Evolutionary conservation across 2,329 filamentous ascomycete species (phyloP).

Genomic region (Colletotrichum paranaense): DNA sequence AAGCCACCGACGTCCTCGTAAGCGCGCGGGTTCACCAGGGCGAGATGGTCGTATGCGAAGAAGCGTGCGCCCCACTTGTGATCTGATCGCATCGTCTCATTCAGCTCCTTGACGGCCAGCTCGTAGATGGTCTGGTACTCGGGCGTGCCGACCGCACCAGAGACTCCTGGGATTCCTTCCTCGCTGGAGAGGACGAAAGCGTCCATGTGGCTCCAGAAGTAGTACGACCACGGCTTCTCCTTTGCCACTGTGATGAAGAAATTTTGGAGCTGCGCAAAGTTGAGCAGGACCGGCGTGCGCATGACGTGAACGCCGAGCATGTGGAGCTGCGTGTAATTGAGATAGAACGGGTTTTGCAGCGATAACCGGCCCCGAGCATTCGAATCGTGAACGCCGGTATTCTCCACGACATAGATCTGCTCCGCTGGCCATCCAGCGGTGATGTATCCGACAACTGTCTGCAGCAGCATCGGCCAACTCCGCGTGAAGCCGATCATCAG

Average conservation of each 20-base stretch:
- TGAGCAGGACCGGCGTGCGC: constrained; percentile 62
- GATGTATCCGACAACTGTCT: constrained; percentile 67
- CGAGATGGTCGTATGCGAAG: constrained; percentile 69
- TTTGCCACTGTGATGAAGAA: constrained; percentile 61
- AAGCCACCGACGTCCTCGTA: constrained; percentile 64
- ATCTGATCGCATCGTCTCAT: constrained; percentile 44
- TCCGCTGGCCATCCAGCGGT: constrained; percentile 68
- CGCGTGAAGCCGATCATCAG: constrained; percentile 70
- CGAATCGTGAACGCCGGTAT: constrained; percentile 66
- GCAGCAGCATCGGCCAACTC: constrained; percentile 65
- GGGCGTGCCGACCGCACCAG: constrained; percentile 43
- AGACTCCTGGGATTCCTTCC: constrained; percentile 41
- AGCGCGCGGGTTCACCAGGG: constrained; percentile 64
- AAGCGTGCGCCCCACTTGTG: constrained; percentile 62
- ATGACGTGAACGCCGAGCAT: constrained; percentile 63
- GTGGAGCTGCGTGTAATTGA: constrained; percentile 62
- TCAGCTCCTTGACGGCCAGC: constrained; percentile 50
- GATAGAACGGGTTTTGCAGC: constrained; percentile 66
- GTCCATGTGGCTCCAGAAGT: constrained; percentile 69
- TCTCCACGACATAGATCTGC: constrained; percentile 69
- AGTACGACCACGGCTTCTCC: constrained; percentile 56
- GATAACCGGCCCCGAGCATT: constrained; percentile 59
- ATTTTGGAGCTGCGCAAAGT: constrained; percentile 67
- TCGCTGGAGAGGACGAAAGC: constrained; percentile 57
- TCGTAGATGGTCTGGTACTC: constrained; percentile 56